Conservation (phyloP, 2,329 filamentous ascomycete species). For the Mariannaea elegans region DNA sequence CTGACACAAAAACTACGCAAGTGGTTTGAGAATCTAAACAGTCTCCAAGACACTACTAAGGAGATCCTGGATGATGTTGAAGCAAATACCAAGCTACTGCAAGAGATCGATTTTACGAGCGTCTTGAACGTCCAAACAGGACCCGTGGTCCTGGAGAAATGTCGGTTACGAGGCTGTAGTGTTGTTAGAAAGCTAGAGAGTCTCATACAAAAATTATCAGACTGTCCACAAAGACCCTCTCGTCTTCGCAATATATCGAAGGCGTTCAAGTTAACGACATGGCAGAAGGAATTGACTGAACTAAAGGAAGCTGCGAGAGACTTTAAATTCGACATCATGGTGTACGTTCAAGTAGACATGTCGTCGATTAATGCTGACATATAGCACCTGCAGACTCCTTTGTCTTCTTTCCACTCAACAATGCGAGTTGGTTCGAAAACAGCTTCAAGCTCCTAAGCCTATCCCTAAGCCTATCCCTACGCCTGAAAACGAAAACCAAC, state of each 20-base stretch:
- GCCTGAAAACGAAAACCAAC: neutral
- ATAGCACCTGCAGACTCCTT: neutral
- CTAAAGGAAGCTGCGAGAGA: neutral
- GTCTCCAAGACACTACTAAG: neutral
- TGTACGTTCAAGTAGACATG: neutral
- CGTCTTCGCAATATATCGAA: neutral
- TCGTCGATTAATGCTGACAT: neutral
- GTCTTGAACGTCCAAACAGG: slow-evolving; percentile 13
- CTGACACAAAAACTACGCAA: slow-evolving; percentile 11
- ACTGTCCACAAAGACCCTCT: neutral
- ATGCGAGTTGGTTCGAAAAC: neutral
- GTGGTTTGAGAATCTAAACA: neutral
- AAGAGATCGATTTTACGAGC: neutral
- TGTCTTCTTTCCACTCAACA: neutral
- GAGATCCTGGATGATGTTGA: neutral
- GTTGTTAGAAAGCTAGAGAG: neutral
- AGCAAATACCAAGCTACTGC: neutral
- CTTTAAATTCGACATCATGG: slow-evolving; percentile 1
- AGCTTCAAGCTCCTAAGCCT: neutral
- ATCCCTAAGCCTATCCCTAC: neutral
- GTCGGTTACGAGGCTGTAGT: neutral
- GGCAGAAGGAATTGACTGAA: slow-evolving; percentile 7
- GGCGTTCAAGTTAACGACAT: neutral
- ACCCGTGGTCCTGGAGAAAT: slow-evolving; percentile 15
- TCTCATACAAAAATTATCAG: neutral